Base-by-base conservation (phyloP, 768 basidiomycete species). In the Leccinum variicolor region DNA sequence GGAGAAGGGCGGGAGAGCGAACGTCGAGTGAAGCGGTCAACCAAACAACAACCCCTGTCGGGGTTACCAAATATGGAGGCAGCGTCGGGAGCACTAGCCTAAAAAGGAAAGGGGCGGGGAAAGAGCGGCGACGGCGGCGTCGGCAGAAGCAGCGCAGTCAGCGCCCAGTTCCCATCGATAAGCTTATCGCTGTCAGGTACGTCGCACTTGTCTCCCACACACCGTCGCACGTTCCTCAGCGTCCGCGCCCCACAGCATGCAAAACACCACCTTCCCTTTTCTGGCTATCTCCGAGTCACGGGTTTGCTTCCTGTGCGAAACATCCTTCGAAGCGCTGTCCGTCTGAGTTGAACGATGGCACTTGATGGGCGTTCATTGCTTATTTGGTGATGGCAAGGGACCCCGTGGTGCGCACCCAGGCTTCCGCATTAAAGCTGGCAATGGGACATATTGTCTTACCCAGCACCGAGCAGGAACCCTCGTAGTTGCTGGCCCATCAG, bases 1-100 rank as follows among this genome's bases (percentile, higher is more conserved):
- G 14, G 55, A 6, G 33, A 48, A 39, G 43, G 70, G 68, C 72
- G 70, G 72, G 68, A 67, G 52, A 57, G 62, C 66, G 70, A 49
- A 64, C 65, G 46, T 61, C 55, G 62, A 19, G 55, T 61, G 56
- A 59, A 51, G 59, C 47, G 62, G 62, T 48, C 48, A 58, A 63
- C 41, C 11, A 17, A 58, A 50, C 56, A 61, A 59, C 43, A 49
- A 34, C 53, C 33, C 53, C 58, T 62, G 66, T 62, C 64, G 58
- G 55, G 33, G 3, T 13, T 52, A n/a, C 70, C 39, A 61, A 55
- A 70, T 54, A 0, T 21, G 60, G 70, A 57, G 54, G 64, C 55
- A 60, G 61, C 55, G 64, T 69, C 64, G 71, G 67, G 50, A 3
- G 0, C 0, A 1, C 53, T 60, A 47, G 15, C 62, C 58, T 3